Conservation (phyloP, 495 filamentous ascomycete species). For the Tuber calosporum region DNA sequence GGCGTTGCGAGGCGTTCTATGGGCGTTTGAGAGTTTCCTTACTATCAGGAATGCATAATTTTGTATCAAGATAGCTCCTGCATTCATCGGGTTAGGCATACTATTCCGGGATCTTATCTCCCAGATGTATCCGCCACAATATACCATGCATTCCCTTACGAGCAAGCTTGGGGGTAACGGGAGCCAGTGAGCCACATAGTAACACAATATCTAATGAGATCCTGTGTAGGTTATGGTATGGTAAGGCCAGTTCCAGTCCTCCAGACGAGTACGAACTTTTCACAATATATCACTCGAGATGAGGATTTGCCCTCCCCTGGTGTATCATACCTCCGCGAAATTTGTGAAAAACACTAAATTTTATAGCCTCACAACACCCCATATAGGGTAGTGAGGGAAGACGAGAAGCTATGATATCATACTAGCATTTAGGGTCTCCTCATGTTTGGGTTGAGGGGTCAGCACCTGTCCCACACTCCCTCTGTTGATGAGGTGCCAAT, state of each 20-base stretch:
- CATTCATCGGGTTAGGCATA: background rate
- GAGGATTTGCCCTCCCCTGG: background rate
- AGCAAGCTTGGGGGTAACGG: background rate
- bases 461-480: background rate
- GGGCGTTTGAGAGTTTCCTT: slow-evolving; percentile 18
- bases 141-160: background rate
- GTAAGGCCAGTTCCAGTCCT: background rate
- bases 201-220: background rate
- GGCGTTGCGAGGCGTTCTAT: slow-evolving; percentile 28
- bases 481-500: background rate
- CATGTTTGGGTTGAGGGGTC: background rate
- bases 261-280: background rate
- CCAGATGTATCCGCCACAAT: background rate
- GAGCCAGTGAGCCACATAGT: background rate
- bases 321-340: background rate
- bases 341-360: background rate
- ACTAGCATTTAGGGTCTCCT: background rate
- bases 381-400: background rate
- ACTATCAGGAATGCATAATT: slow-evolving; percentile 1
- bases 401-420: too few relatives aligned
- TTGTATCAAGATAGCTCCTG: background rate
- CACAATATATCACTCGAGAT: background rate
- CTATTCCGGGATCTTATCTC: background rate
- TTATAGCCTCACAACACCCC: background rate
- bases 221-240: background rate